Evolutionary conservation across 495 filamentous ascomycete species (phyloP).

Genomic region (Xylaria venustula): DNA sequence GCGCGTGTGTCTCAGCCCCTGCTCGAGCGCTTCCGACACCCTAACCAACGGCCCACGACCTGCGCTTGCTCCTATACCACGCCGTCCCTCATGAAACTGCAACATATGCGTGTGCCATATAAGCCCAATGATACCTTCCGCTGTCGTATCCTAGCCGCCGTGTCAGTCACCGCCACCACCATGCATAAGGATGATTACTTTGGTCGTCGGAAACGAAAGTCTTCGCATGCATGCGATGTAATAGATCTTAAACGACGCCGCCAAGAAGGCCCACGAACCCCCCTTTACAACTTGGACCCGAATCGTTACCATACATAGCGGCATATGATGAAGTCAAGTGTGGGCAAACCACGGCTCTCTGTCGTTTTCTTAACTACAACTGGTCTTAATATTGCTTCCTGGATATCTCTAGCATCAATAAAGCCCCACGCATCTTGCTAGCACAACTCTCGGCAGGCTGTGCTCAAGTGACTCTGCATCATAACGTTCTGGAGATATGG

Average conservation of each 20-base stretch:
- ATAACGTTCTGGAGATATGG: no score
- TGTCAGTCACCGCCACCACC: background rate
- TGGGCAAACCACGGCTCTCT: no score
- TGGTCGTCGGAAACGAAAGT: background rate
- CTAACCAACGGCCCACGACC: background rate
- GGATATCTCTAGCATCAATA: no score
- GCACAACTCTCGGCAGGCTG: no score
- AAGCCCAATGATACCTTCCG: background rate
- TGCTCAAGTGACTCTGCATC: no score
- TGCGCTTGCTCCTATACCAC: background rate
- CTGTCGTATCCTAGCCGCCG: background rate
- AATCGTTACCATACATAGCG: background rate
- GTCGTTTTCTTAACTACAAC: no score
- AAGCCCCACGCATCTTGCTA: no score
- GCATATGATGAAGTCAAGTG: background rate
- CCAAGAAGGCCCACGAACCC: background rate
- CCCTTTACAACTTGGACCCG: background rate
- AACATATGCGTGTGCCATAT: background rate
- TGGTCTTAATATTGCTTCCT: no score
- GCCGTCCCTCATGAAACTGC: background rate
- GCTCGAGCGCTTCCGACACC: background rate
- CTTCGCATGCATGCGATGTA: background rate
- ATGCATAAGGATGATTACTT: background rate
- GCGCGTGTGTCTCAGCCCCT: background rate
- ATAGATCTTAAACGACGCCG: background rate